Conservation (phyloP, 2,329 filamentous ascomycete genomes). For the Tolypocladium inflatum region DNA sequence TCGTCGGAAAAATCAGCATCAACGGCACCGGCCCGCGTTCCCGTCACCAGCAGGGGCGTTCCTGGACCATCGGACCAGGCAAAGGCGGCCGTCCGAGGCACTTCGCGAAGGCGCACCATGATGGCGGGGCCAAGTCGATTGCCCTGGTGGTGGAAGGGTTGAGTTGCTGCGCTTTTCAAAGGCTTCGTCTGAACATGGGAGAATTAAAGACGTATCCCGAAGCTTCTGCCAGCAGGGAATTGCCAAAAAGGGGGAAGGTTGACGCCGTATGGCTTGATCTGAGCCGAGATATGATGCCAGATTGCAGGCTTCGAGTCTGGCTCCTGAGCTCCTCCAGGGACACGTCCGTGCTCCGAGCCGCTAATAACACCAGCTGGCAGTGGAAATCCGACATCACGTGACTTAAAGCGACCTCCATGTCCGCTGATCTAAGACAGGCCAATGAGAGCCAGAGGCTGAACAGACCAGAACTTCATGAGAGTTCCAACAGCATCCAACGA, state of each 20-base stretch:
- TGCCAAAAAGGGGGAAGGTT: slow-evolving; percentile 12
- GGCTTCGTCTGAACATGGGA: slow-evolving; percentile 11
- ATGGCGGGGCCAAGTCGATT: slow-evolving; percentile 20
- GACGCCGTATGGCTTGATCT: not conserved
- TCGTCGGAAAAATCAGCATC: slow-evolving; percentile 97
- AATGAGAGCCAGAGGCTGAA: not conserved
- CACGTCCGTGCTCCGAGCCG: slow-evolving; percentile 1
- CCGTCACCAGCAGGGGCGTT: slow-evolving; percentile 79
- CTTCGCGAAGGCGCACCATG: slow-evolving; percentile 96
- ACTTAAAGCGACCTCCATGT: not conserved
- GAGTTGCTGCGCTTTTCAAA: slow-evolving; percentile 4
- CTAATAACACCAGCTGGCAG: not conserved
- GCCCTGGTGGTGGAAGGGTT: slow-evolving; percentile 5
- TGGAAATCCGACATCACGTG: slow-evolving; percentile 7
- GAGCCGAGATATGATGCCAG: slow-evolving; percentile 31
- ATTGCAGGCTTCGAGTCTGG: slow-evolving; percentile 26
- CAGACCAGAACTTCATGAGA: not conserved
- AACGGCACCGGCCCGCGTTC: slow-evolving; percentile 88
- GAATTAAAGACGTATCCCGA: slow-evolving; percentile 10
- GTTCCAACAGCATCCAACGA: not conserved
- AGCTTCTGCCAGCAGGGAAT: slow-evolving; percentile 19
- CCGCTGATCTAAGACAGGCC: not conserved
- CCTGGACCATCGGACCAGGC: slow-evolving; percentile 83
- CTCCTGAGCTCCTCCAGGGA: slow-evolving; percentile 18
- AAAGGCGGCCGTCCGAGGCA: slow-evolving; percentile 92